Conservation (phyloP, 2,329 filamentous ascomycete genomes). For the Trichoderma asperellum region DNA sequence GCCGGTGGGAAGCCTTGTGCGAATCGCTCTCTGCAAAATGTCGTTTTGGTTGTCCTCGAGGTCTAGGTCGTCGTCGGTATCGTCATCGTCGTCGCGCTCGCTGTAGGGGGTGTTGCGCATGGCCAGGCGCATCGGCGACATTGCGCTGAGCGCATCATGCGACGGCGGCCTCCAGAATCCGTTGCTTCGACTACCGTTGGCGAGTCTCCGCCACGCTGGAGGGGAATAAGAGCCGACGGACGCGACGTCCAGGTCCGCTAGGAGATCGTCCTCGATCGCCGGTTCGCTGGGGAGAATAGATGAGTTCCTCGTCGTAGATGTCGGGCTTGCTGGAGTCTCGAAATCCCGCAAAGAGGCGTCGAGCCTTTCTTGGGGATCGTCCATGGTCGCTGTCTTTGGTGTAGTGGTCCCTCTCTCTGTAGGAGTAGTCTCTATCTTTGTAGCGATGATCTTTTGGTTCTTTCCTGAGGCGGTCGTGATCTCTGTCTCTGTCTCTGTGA, state of each 20-base stretch:
- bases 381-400: constrained; percentile 33
- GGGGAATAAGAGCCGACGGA: constrained; percentile 63
- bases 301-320: constrained; percentile 40
- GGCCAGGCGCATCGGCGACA: constrained; percentile 39
- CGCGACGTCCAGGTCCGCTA: constrained; percentile 51
- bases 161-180: constrained; percentile 61
- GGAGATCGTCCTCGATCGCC: constrained; percentile 42
- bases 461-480: constrained; percentile 15
- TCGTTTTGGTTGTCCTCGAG: constrained; percentile 35
- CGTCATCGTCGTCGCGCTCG: constrained; percentile 35
- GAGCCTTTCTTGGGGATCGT: constrained; percentile 46
- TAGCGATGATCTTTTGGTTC: constrained; percentile 26
- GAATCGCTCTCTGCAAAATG: constrained; percentile 56
- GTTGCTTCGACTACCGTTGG: constrained; percentile 61
- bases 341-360: constrained; percentile 60
- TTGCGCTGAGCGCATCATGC: constrained; percentile 57
- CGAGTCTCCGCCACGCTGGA: constrained; percentile 63
- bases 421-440: constrained; percentile 18
- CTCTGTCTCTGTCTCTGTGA: constrained; percentile 1
- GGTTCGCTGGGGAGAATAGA: constrained; percentile 42
- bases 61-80: constrained; percentile 37
- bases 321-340: constrained; percentile 52
- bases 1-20: constrained; percentile 59
- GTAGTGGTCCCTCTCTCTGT: constrained; percentile 21
- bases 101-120: constrained; percentile 35